Evolutionary conservation across 2,329 filamentous ascomycete species (phyloP), one percentile per base, ranked within the genome.

Genomic region (Sporothrix luriei): DNA sequence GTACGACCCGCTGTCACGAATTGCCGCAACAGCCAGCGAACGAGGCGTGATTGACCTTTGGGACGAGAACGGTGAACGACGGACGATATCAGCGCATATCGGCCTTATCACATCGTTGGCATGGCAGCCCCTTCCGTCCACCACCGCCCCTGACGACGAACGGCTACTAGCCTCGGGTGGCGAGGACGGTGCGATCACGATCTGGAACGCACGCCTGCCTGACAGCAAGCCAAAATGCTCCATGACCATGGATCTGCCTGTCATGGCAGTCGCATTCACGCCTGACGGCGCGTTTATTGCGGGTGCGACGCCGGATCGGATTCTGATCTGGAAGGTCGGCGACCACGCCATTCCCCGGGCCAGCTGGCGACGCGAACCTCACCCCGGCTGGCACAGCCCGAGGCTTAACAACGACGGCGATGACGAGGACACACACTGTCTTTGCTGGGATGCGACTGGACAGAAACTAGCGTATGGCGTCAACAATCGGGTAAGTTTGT

Each of bases 291-390:
- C 83, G 24, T 88, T 88, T 73, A 84, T 90, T 66, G 88, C 88
- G 0, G 87, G 86, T 4, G 87, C 86, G 5, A 89, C 87, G 0
- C 82, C 82, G 24, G 83, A 84, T 46, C 83, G 82, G 69, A 85
- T 90, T 16, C 78, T 89, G 51, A 88, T 90, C 59, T 90, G 88
- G 87, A 89, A 88, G 75, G 84, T 89, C 14, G 86, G 85, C 71
- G 87, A 87, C 67, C 81, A 84, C 59, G 79, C 81, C 33, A 81
- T 88, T 59, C 88, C 88, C 4, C 82, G 85, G 59, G 88, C 88
- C 19, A 86, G 82, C 74, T 90, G 88, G 87, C 85, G 81, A 71
- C 79, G 85, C 71, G 79, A 81, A 33, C 79, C 83, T 11, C 85
- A 88, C 73, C 79, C 82, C 0, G 87, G 85, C 4, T 88, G 86